Evolutionary conservation across 768 basidiomycete genomes (phyloP), one percentile per base, ranked within the genome.

Genomic region (Tylopilus sp.): DNA sequence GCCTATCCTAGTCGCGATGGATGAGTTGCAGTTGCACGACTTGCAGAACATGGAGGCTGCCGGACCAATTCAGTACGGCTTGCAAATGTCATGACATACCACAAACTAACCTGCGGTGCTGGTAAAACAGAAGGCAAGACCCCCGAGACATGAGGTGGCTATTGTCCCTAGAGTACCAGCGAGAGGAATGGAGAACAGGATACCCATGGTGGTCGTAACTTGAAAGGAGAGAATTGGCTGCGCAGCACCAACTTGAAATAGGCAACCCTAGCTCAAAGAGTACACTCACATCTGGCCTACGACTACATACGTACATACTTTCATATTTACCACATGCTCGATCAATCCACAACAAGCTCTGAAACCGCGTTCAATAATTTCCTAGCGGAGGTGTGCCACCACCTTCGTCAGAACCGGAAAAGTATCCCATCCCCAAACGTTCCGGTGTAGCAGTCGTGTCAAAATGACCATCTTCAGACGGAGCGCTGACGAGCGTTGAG

Each of bases 1-100:
- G 30, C 95, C 95, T 51, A 98, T 86, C 63, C 95, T 86, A 40
- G 95, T 98, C 0, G 97, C 97, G 60, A 99, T 98, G 0, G 93
- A 95, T 9, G 93, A 95, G 67, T 98, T 98, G 74, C 97, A 99
- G 67, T 98, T 98, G 71, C 95, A 99, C 28, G 90, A 93, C 76
- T 97, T 98, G 80, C 86, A 94, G 74, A 97, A 91, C 82, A 95
- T 93, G 31, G 91, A 93, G 4, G 95, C 94, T 85, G 71, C 61
- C 13, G 36, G 31, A 12, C 12, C 6, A 28, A 28, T 3, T 56
- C 44, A 58, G 51, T 25, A 31, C 0, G 11, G 3, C 11, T n/a
- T n/a, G n/a, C 26, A 15, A 43, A 62, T 57, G 12, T 57, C n/a
- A 22, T 39, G 21, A 38, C 42, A 7, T 38, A 41, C n/a, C n/a